Conservation (phyloP, 192 early-diverging fungal species). For the Gonapodya prolifera region DNA sequence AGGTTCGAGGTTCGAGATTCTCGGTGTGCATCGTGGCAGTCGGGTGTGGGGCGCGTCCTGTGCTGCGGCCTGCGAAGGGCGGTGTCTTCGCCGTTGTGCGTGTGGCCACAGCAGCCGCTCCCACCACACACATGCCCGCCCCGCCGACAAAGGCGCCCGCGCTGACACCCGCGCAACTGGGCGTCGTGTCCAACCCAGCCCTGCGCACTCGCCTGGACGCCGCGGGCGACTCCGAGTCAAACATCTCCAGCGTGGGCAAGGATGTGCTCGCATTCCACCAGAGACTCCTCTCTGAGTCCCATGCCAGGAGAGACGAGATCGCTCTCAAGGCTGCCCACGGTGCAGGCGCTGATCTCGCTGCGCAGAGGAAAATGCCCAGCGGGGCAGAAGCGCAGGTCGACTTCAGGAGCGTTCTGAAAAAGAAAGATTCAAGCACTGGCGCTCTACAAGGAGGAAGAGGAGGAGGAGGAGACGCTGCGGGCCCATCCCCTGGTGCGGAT, state of each 20-base stretch:
- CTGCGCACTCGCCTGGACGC: neutral
- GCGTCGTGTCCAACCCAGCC: neutral
- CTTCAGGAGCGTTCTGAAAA: neutral
- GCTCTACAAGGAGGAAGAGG: neutral
- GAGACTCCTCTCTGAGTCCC: neutral
- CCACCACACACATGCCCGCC: neutral
- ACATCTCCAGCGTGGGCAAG: neutral
- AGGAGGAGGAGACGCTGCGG: too few relatives aligned
- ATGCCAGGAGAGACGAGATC: neutral
- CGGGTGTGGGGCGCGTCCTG: too few relatives aligned
- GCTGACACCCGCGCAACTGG: neutral
- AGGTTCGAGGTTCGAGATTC: too few relatives aligned
- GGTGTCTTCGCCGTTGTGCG: too few relatives aligned
- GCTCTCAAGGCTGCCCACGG: neutral
- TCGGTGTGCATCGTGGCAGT: too few relatives aligned
- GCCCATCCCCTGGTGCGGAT: too few relatives aligned
- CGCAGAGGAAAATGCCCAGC: neutral
- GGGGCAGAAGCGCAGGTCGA: neutral
- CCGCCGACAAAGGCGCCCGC: neutral
- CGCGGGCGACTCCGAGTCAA: neutral
- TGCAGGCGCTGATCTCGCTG: neutral
- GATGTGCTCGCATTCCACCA: neutral
- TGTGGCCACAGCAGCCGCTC: neutral
- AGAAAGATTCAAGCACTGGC: neutral
- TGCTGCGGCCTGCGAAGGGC: too few relatives aligned